phyloP scores from a whole-genome alignment of 352 stramenopile genomes.

The Phytophthora lateralis region DNA sequence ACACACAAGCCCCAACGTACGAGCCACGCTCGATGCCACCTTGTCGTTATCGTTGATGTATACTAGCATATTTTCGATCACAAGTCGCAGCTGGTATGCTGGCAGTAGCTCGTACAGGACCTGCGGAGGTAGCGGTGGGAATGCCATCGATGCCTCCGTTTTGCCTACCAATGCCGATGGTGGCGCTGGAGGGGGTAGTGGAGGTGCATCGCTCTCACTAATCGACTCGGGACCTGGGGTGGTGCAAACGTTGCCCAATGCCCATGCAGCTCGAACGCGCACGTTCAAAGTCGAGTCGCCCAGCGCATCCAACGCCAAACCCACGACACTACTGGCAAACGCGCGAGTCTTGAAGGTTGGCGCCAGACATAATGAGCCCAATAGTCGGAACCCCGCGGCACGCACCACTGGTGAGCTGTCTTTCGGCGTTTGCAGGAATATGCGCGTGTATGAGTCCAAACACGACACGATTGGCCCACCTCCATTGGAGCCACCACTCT shows the following conservation, averaged over 20 bases:
- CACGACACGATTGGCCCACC: constrained; percentile 38
- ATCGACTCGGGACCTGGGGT: constrained; percentile 68
- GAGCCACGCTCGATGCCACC: constrained; percentile 83
- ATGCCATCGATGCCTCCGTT: constrained; percentile 17
- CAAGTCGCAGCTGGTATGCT: constrained; percentile 57
- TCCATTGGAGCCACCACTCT: constrained; percentile 37
- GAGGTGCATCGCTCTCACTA: constrained; percentile 8
- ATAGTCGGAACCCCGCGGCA: constrained; percentile 75
- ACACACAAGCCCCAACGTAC: constrained; percentile 80
- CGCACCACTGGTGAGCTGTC: constrained; percentile 85
- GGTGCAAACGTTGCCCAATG: constrained; percentile 86
- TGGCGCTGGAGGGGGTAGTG: constrained; percentile 13
- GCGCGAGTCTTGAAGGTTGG: constrained; percentile 77
- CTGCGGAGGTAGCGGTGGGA: constrained; percentile 17
- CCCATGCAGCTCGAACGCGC: constrained; percentile 81
- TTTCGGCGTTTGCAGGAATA: constrained; percentile 79
- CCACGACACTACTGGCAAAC: constrained; percentile 69
- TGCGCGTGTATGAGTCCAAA: constrained; percentile 68
- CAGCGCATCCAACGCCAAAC: constrained; percentile 65
- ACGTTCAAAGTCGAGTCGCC: constrained; percentile 86
- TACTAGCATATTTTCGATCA: constrained; percentile 87
- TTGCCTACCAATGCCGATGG: constrained; percentile 20
- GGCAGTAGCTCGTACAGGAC: constrained; percentile 75
- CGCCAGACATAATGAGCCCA: constrained; percentile 76
- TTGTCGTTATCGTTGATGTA: constrained; percentile 90